Evolutionary conservation across 352 stramenopile genomes (phyloP).

Genomic region (Elongisporangium undulatum): DNA sequence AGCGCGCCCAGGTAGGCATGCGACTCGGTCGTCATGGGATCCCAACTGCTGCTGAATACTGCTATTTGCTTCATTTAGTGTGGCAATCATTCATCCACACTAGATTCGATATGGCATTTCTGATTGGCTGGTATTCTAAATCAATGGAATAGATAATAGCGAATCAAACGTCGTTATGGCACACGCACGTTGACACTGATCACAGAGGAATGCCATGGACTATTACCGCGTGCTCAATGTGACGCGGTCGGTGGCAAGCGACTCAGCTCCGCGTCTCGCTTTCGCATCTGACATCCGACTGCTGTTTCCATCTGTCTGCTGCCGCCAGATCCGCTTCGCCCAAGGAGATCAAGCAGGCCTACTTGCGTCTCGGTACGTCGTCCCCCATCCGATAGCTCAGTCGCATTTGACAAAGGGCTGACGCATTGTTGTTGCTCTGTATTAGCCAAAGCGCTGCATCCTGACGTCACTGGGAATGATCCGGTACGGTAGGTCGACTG

Average conservation of each 20-base stretch:
- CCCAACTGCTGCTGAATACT: no score
- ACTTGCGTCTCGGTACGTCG: constrained; percentile 62
- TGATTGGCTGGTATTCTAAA: not conserved
- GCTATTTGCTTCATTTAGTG: not conserved
- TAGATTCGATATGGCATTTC: not conserved
- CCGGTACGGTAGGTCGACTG: constrained; percentile 15
- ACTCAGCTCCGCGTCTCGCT: not conserved
- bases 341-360: constrained; percentile 81
- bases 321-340: constrained; percentile 33
- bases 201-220: constrained; percentile 27
- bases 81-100: not conserved
- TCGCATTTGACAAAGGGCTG: not conserved
- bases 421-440: not conserved
- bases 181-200: not conserved
- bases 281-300: not conserved
- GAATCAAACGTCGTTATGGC: not conserved
- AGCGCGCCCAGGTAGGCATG: constrained; percentile 76
- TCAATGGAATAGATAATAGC: not conserved
- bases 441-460: constrained; percentile 76
- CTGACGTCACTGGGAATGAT: constrained; percentile 83
- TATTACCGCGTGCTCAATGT: constrained; percentile 83
- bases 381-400: not conserved
- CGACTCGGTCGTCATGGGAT: not conserved
- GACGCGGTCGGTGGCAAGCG: constrained; percentile 29
- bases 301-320: constrained; percentile 4